Percentiles rank a stretch among this genome's conserved stretches.
These are phyloP conservation scores for Dimargaris xerosporica DNA, from an alignment of 192 early-diverging fungal genomes.

Conservation along the genomic window DNA sequence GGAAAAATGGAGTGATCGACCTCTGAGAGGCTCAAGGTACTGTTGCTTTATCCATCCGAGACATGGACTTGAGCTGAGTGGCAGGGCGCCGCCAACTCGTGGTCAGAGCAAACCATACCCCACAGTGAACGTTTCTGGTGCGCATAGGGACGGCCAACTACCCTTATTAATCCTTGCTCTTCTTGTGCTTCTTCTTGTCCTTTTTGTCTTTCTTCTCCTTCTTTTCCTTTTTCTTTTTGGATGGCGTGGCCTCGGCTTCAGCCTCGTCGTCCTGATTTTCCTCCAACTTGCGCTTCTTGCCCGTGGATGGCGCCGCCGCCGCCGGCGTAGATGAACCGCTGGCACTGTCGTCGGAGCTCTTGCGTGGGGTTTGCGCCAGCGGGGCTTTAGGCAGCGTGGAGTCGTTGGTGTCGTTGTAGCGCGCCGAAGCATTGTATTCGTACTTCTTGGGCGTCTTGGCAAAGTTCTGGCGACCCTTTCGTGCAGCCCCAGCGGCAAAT, in stretches of 20 bases:
- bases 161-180: slow-evolving; percentile 18
- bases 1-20: too few species aligned
- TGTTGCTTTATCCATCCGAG: too few species aligned
- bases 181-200: slow-evolving; percentile 19
- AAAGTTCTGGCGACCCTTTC: slow-evolving; percentile 41
- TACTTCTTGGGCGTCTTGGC: slow-evolving; percentile 37
- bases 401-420: slow-evolving; percentile 27
- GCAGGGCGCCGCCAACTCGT: too few species aligned
- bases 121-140: too few species aligned
- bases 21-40: too few species aligned
- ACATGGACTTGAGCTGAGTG: too few species aligned
- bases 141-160: too few species aligned
- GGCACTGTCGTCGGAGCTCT: slow-evolving; percentile 10
- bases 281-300: slow-evolving; percentile 24
- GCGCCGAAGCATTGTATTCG: slow-evolving; percentile 33
- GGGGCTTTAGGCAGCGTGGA: slow-evolving; percentile 12
- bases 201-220: slow-evolving; percentile 29
- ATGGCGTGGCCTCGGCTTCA: not conserved
- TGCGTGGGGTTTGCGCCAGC: not conserved
- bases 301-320: slow-evolving; percentile 17
- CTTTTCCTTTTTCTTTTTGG: slow-evolving; percentile 17
- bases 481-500: slow-evolving; percentile 47
- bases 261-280: slow-evolving; percentile 14
- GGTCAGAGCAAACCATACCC: too few species aligned
- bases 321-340: slow-evolving; percentile 16